A percentile compares a stretch with the other conserved stretches of the same genome.
phyloP scores from a whole-genome alignment of 2,329 filamentous ascomycete species.

The Fusarium setosum region DNA sequence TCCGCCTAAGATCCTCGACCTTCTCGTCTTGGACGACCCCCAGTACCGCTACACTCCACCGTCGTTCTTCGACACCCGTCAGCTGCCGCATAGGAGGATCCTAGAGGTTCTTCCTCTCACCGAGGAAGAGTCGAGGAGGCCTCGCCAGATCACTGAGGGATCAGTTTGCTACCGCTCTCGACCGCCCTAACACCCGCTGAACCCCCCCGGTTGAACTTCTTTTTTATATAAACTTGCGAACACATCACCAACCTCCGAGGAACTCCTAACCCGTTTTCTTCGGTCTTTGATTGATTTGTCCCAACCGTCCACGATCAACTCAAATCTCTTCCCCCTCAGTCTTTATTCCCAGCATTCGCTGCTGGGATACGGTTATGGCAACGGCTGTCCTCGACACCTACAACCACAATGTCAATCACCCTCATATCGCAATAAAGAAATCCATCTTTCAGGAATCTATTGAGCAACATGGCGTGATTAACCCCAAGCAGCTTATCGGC shows the following conservation, averaged over 20 bases:
- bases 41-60: slow-evolving; percentile 59
- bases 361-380: slow-evolving; percentile 76
- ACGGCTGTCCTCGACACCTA: slow-evolving; percentile 67
- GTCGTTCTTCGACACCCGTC: slow-evolving; percentile 72
- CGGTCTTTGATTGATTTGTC: no score
- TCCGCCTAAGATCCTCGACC: slow-evolving; percentile 61
- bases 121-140: slow-evolving; percentile 99
- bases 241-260: background rate
- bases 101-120: slow-evolving; percentile 98
- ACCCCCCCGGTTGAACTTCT: slow-evolving; percentile 39
- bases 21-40: slow-evolving; percentile 62
- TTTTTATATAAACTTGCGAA: slow-evolving; percentile 8
- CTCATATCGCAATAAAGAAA: slow-evolving; percentile 61
- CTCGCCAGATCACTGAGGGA: slow-evolving; percentile 91
- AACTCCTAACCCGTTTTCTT: background rate
- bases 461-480: slow-evolving; percentile 54
- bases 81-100: slow-evolving; percentile 99
- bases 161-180: slow-evolving; percentile 94
- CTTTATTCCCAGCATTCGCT: slow-evolving; percentile 40
- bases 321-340: slow-evolving; percentile 24
- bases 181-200: slow-evolving; percentile 83
- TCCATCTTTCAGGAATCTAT: slow-evolving; percentile 52
- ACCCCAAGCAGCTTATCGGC: slow-evolving; percentile 85
- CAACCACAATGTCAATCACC: slow-evolving; percentile 61
- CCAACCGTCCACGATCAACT: no score